phyloP scores from a whole-genome alignment of 306 rosid species.

The Corylus americana region DNA sequence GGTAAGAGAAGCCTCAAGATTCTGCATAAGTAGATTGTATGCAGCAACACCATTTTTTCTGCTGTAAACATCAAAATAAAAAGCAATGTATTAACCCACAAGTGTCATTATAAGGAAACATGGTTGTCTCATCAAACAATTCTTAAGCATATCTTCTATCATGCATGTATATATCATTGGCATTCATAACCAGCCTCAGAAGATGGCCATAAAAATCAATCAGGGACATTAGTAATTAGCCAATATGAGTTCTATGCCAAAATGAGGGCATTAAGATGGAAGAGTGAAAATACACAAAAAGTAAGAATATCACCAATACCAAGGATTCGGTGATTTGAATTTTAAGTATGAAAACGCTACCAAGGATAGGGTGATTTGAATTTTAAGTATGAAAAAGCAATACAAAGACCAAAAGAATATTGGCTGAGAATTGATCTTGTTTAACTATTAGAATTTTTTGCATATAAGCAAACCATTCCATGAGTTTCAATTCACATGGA shows the following conservation, averaged over 20 bases:
- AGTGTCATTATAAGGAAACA: background rate
- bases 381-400: background rate
- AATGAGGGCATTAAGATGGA: background rate
- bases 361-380: background rate
- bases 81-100: background rate
- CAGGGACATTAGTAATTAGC: background rate
- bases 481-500: background rate
- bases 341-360: background rate
- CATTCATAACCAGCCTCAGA: background rate
- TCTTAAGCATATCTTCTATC: background rate
- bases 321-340: background rate
- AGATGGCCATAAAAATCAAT: background rate
- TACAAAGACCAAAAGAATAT: background rate
- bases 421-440: background rate
- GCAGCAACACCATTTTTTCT: conserved; percentile 94
- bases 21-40: conserved; percentile 36
- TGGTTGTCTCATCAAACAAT: background rate
- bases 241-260: background rate
- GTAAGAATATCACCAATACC: background rate
- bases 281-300: background rate
- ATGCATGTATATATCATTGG: background rate
- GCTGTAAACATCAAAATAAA: conserved; percentile 23
- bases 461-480: background rate
- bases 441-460: background rate
- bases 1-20: conserved; percentile 42